These are phyloP conservation scores for Tetrahymena elliotti DNA, from an alignment of 73 alveolate species.

Conservation along the genomic window DNA sequence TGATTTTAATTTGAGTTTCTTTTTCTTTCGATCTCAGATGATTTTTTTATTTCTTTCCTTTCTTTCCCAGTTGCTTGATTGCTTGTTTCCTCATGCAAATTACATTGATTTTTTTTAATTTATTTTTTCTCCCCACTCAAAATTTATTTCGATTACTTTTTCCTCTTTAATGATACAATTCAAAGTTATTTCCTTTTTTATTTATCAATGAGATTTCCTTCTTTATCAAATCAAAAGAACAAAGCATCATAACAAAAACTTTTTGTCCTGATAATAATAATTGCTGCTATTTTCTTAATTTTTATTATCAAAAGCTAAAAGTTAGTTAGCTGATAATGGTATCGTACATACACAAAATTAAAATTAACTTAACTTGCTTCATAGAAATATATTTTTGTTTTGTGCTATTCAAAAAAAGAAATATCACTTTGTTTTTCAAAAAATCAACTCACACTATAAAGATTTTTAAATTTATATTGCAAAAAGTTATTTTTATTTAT, in stretches of 20 bases:
- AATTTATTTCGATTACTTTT: background rate
- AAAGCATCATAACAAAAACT: no score
- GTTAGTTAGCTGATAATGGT: background rate
- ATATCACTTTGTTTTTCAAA: background rate
- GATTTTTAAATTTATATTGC: background rate
- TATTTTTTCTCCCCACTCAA: background rate
- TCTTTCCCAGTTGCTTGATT: background rate
- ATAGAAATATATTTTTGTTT: background rate
- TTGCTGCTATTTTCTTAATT: background rate
- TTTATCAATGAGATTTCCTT: background rate
- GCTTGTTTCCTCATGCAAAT: background rate
- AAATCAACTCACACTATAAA: background rate
- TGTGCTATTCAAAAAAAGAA: background rate
- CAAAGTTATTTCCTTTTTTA: no score
- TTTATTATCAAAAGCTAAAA: background rate
- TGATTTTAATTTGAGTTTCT: no score
- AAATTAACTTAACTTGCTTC: background rate
- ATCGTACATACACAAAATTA: background rate
- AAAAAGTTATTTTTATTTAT: no score
- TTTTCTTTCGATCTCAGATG: background rate
- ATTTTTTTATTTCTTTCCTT: background rate
- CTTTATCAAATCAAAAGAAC: background rate
- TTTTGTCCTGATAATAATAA: no score
- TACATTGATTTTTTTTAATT: background rate
- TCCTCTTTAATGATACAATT: background rate